phyloP scores from a whole-genome alignment of 1,284 basidiomycete genomes.

The Erythrobasidium hasegawianum region DNA sequence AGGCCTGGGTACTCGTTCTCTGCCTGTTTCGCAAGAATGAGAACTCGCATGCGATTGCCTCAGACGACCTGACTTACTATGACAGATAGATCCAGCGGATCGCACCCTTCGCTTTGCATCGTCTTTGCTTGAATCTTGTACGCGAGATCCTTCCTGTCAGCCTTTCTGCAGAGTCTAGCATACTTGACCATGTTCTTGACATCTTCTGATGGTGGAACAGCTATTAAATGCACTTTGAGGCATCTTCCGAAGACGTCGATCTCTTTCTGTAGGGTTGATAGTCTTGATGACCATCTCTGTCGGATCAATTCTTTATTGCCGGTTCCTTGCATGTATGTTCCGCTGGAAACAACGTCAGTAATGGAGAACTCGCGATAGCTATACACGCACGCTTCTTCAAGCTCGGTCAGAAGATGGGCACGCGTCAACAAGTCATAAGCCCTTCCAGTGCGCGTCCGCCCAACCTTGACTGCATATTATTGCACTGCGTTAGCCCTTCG shows the following conservation, averaged over 20 bases:
- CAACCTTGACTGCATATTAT: slow-evolving; percentile 10
- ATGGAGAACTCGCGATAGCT: no score
- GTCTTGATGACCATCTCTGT: slow-evolving; percentile 10
- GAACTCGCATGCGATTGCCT: no score
- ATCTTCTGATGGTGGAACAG: slow-evolving; percentile 19
- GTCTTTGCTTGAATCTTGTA: slow-evolving; percentile 16
- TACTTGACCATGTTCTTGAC: slow-evolving; percentile 22
- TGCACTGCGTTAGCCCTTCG: no score
- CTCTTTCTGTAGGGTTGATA: slow-evolving; percentile 13
- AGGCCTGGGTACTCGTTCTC: slow-evolving; percentile 25
- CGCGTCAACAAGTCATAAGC: slow-evolving; percentile 29
- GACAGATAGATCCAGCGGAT: slow-evolving; percentile 16
- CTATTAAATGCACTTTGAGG: slow-evolving; percentile 15
- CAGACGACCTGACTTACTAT: background rate
- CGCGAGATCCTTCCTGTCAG: slow-evolving; percentile 24
- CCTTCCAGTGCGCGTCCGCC: slow-evolving; percentile 16
- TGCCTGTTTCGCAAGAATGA: slow-evolving; percentile 10
- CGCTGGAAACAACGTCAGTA: slow-evolving; percentile 4
- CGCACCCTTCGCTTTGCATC: background rate
- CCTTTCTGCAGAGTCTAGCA: slow-evolving; percentile 22
- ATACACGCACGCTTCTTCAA: slow-evolving; percentile 35
- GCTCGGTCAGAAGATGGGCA: slow-evolving; percentile 30
- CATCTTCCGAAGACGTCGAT: slow-evolving; percentile 18
- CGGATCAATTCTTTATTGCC: slow-evolving; percentile 6
- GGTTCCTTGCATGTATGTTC: slow-evolving; percentile 1